Base-by-base conservation (phyloP, 2,329 filamentous ascomycete genomes). In the Epichloe sibirici region DNA sequence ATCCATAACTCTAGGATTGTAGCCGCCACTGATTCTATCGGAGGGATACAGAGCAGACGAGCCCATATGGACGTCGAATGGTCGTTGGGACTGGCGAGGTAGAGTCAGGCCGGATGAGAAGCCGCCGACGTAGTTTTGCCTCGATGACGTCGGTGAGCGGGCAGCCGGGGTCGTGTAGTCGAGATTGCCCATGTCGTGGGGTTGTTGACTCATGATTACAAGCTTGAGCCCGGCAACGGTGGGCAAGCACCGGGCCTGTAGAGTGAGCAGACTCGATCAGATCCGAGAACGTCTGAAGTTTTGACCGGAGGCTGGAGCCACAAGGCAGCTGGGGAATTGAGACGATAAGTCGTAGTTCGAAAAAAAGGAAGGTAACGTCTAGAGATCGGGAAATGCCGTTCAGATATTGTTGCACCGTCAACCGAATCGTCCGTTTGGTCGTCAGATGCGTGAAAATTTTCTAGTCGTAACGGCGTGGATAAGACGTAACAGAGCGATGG, bases 31-130 rank as follows among this genome's bases (percentile, higher is more conserved):
- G 74, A 82, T 69, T 74, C 86, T 69, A 69, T 93, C 88, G 49
- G 79, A 75, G 15, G 76, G 74, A 68, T 91, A 95, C 50, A 90
- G 74, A 54, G 80, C 81, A 48, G 82, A 78, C 0, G 72, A 71
- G 43, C 68, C 69, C 64, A 88, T 77, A 53, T 82, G 81, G 55
- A 77, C 80, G 64, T 95, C 89, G 65, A 90, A 88, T 59, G 86
- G 86, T 61, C 88, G 81, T 60, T 89, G 90, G 44, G 82, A 74
- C 65, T 74, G 71, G 31, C 71, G 64, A 12, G 71, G 71, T 12
- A 74, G 64, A 7, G 71, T 71, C 45, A 73, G 58, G 31, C 69
- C 70, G 13, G 65, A 65, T 72, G 54, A 77, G 74, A 74, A 84
- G 74, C 77, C 67, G 74, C 59, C 63, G 43, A 53, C 70, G 57